phyloP scores from a whole-genome alignment of 352 stramenopile genomes.

The Globisporangium nunn region DNA sequence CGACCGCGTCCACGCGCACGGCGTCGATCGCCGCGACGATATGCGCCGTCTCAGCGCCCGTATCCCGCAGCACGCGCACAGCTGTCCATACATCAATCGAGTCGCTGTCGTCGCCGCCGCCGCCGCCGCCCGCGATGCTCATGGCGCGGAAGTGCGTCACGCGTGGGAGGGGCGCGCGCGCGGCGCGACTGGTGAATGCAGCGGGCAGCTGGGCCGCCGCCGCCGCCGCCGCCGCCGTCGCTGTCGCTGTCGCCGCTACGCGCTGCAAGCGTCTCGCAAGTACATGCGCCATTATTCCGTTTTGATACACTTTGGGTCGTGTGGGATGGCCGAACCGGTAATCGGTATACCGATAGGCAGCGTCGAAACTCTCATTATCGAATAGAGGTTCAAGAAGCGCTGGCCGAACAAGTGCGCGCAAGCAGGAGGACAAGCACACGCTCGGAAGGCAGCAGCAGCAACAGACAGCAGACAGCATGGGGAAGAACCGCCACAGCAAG shows the following conservation, averaged over 20 bases:
- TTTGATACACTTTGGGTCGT: neutral
- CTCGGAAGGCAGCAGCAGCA: no score
- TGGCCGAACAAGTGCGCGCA: neutral
- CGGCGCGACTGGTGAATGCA: neutral
- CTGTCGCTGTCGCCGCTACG: no score
- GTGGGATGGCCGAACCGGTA: neutral
- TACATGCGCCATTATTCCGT: neutral
- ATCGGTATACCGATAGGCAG: no score
- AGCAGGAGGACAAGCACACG: neutral
- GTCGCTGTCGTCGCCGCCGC: no score
- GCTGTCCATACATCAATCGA: conserved; percentile 15
- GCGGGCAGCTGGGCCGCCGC: neutral
- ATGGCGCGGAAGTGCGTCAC: neutral
- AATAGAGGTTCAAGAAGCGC: no score
- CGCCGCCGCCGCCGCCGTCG: neutral
- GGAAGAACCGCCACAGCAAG: conserved; percentile 90
- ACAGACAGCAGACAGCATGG: conserved; percentile 33
- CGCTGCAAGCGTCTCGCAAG: neutral
- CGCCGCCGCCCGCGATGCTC: neutral
- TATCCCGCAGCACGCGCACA: conserved; percentile 24
- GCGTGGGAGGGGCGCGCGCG: no score
- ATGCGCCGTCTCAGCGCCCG: conserved; percentile 23
- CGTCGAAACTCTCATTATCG: no score
- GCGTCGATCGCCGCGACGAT: conserved; percentile 30
- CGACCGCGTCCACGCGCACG: conserved; percentile 21